These are phyloP conservation scores for Papiliotrema laurentii DNA, from an alignment of 1,284 basidiomycete species.

Conservation along the genomic window DNA sequence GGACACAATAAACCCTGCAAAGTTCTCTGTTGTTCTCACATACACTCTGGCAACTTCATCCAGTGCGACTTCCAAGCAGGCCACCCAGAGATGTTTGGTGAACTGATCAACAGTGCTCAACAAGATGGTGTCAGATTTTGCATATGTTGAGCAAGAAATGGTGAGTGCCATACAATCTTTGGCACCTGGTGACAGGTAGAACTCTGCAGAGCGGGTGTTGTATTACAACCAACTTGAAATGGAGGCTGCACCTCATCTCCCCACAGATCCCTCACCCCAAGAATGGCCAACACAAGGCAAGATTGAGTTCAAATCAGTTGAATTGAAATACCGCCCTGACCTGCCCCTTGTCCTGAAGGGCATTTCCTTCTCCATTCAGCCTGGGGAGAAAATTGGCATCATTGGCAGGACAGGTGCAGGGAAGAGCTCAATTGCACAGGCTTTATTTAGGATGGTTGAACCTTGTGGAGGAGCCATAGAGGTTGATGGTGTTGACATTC, in stretches of 20 bases:
- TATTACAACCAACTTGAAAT: conserved; percentile 19
- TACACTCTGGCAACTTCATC: conserved; percentile 25
- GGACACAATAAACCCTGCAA: conserved; percentile 28
- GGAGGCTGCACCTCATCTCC: conserved; percentile 14
- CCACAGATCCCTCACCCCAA: conserved; percentile 9
- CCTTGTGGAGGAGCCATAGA: conserved; percentile 55
- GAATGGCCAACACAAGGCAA: conserved; percentile 34
- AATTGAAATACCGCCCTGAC: conserved; percentile 36
- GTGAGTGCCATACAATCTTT: conserved; percentile 1
- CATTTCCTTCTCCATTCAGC: conserved; percentile 25
- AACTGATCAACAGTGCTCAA: conserved; percentile 19
- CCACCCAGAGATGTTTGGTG: no score
- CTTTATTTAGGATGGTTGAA: conserved; percentile 67
- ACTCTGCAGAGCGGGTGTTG: conserved; percentile 27
- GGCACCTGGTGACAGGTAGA: conserved; percentile 3
- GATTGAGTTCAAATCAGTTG: conserved; percentile 38
- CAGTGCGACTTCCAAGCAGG: no score
- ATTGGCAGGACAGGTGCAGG: conserved; percentile 67
- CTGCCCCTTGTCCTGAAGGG: conserved; percentile 37
- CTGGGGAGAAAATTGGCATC: conserved; percentile 55
- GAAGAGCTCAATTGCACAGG: conserved; percentile 55
- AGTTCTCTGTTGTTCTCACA: conserved; percentile 32
- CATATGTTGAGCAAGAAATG: conserved; percentile 20
- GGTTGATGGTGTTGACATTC: conserved; percentile 60
- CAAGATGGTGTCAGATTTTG: conserved; percentile 20